Percentiles rank a stretch among this genome's conserved stretches.
Conservation (phyloP, 1,284 basidiomycete species). For the Schizophyllum amplum region DNA sequence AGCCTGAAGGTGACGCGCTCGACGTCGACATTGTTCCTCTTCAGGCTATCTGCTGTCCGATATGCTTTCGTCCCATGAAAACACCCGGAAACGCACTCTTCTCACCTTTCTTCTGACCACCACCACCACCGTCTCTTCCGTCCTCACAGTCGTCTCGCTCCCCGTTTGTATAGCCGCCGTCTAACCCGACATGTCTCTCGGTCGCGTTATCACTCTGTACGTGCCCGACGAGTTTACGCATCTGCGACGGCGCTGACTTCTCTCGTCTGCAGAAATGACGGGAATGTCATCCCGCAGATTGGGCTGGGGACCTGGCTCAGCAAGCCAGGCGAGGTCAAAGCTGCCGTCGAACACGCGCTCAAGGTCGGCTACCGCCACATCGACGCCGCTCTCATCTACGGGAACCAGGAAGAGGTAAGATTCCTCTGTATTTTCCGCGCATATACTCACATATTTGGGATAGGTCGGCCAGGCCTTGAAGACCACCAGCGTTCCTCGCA, state of each 20-base stretch:
- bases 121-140: too few relatives aligned
- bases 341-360: not conserved
- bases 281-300: not conserved
- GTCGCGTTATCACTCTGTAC: not conserved
- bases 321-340: not conserved
- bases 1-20: too few relatives aligned
- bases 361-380: conserved; percentile 1
- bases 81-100: too few relatives aligned
- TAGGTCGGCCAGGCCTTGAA: not conserved
- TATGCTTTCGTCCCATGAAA: too few relatives aligned
- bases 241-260: too few relatives aligned
- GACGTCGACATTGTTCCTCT: too few relatives aligned
- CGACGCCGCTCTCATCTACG: conserved; percentile 1
- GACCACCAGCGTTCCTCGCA: not conserved
- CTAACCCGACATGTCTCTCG: too few relatives aligned
- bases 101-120: too few relatives aligned
- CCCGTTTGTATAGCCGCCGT: too few relatives aligned
- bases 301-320: not conserved
- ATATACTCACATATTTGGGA: not conserved
- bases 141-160: too few relatives aligned
- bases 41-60: too few relatives aligned
- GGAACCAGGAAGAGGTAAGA: not conserved
- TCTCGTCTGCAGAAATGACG: not conserved
- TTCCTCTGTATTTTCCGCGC: not conserved
- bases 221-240: not conserved